Evolutionary conservation across 177 flowering plant genomes (phyloP).

Genomic region (Vitis hybrid): DNA sequence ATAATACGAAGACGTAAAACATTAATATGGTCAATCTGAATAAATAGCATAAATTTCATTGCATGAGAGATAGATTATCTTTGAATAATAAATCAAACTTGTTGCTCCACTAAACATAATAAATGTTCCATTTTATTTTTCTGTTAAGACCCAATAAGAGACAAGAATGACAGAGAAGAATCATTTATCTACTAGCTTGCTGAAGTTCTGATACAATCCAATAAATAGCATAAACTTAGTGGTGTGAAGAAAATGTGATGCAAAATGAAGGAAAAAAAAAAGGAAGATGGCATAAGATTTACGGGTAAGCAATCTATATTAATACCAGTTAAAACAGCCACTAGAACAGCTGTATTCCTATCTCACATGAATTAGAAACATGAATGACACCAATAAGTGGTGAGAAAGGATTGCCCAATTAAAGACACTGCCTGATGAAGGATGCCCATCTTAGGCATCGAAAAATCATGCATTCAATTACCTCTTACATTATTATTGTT

Average conservation of each 20-base stretch:
- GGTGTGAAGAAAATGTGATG: too few relatives aligned
- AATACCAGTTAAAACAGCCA: not conserved
- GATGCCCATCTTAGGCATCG: not conserved
- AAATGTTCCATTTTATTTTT: not conserved
- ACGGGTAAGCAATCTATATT: too few relatives aligned
- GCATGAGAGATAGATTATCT: not conserved
- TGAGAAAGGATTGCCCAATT: not conserved
- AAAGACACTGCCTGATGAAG: not conserved
- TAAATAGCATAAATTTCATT: not conserved
- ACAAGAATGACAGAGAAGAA: not conserved
- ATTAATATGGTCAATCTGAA: not conserved
- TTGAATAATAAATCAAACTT: not conserved
- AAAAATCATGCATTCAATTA: not conserved
- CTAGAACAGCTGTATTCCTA: not conserved
- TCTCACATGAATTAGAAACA: not conserved
- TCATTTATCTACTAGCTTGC: too few relatives aligned
- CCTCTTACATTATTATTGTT: not conserved
- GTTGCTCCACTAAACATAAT: not conserved
- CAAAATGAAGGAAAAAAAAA: too few relatives aligned
- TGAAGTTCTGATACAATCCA: too few relatives aligned
- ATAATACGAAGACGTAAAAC: not conserved
- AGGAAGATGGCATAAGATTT: too few relatives aligned
- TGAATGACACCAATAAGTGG: not conserved
- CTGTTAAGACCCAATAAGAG: not conserved
- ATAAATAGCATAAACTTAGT: too few relatives aligned